Conservation (phyloP, 176 grass and related monocot genomes). For the Carex cristatella region DNA sequence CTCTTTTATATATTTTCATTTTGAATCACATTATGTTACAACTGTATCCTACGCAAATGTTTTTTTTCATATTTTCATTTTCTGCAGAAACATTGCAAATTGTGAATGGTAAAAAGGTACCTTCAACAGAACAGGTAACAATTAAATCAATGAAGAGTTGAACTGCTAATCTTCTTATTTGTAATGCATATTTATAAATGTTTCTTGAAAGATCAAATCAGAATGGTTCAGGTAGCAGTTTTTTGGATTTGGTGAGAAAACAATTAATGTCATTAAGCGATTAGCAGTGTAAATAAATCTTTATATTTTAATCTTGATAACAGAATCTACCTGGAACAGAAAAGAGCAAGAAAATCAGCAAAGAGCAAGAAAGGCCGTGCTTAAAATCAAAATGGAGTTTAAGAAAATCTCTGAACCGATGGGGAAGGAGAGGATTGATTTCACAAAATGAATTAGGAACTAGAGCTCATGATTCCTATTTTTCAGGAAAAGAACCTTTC, state of each 20-base stretch:
- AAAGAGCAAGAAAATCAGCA: background rate
- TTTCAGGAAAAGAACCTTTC: conserved; percentile 8
- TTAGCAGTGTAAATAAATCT: background rate
- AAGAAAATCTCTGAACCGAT: background rate
- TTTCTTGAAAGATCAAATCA: background rate
- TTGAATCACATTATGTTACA: background rate
- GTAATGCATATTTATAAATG: too few relatives aligned
- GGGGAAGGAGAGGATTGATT: background rate
- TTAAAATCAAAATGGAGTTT: background rate
- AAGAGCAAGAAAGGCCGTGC: background rate
- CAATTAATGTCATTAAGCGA: background rate
- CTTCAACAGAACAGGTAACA: conserved; percentile 10
- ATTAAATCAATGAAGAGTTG: background rate
- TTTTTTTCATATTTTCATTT: background rate
- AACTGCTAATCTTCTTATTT: background rate
- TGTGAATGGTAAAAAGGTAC: background rate
- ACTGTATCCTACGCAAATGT: background rate
- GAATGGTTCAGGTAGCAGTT: background rate
- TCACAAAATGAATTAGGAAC: conserved; percentile 1
- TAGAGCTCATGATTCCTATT: background rate
- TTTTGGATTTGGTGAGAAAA: background rate
- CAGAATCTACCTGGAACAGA: conserved; percentile 12
- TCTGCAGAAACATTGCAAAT: conserved; percentile 2
- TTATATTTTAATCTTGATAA: background rate
- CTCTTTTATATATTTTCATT: background rate